Base-by-base conservation (phyloP, 2,329 filamentous ascomycete species). In the Hypoxylon sp. region DNA sequence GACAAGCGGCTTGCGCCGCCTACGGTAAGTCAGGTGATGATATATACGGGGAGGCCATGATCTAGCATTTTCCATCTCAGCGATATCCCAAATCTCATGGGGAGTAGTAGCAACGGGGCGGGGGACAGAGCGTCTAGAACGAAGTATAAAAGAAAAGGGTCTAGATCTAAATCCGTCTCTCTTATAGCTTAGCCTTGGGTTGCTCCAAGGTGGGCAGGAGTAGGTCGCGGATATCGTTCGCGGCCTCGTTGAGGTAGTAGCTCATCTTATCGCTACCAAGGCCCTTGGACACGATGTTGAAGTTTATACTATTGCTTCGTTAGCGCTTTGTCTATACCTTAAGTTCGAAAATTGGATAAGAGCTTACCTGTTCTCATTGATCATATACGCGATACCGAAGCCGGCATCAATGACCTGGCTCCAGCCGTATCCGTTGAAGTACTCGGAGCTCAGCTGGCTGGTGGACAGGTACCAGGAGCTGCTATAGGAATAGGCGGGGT, bases 391-490 rank as follows among this genome's bases (percentile, higher is more conserved):
- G 78, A 99, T 97, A 72, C 96, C 96, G 82, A 96, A 99, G 30
- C 96, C 96, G 67, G 91, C 93, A 77, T 98, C 94, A 60, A 98
- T 92, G 57, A 99, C 96, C 84, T 99, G 95, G 78, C 92, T 96
- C 96, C 96, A 99, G 49, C 96, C 96, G 81, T 99, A 99, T 23
- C 97, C 96, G 79, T 99, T 99, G 83, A 98, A 99, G 85, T 93
- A 98, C 84, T 99, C 97, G 34, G 91, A 94, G 82, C 92, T 96
- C 79, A 99, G 84, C 84, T 99, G 97, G 67, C 90, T 93, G 28
- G 90, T 93, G 28, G 91, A 95, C 65, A 99, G 85, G 82, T 90
- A 97, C 96, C 96, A 99, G 13, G 91, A 93, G 76, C 87, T 85
- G 65, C 91, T 94, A 85, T 98, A 99, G 3, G 82, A 78, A 79